Conservation (phyloP, 2,329 filamentous ascomycete genomes). For the Chaetomium strumarium region DNA sequence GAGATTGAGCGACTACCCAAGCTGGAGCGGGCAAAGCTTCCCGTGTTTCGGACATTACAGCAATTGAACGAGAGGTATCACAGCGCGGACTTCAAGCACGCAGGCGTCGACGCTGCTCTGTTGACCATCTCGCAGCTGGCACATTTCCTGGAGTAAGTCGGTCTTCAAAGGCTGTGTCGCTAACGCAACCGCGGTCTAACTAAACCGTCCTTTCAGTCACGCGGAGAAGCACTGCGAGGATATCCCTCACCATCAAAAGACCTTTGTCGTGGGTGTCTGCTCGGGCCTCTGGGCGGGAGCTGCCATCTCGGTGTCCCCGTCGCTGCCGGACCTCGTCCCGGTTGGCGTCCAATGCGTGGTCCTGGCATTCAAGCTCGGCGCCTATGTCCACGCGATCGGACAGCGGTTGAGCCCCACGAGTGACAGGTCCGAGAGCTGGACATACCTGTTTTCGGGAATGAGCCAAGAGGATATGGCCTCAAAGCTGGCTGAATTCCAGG, state of each 20-base stretch:
- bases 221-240: slow-evolving; percentile 50
- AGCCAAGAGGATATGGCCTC: slow-evolving; percentile 45
- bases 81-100: slow-evolving; percentile 49
- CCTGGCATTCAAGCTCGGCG: slow-evolving; percentile 60
- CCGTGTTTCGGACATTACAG: slow-evolving; percentile 55
- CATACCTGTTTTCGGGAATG: slow-evolving; percentile 55
- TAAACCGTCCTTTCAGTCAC: slow-evolving; percentile 32
- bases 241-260: slow-evolving; percentile 44
- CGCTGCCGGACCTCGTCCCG: slow-evolving; percentile 54
- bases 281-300: slow-evolving; percentile 65
- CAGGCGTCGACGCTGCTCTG: slow-evolving; percentile 59
- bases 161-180: background rate
- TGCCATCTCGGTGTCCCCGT: slow-evolving; percentile 58
- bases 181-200: background rate
- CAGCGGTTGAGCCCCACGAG: slow-evolving; percentile 37
- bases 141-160: slow-evolving; percentile 61
- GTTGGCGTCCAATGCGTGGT: slow-evolving; percentile 59
- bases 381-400: slow-evolving; percentile 47
- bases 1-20: slow-evolving; percentile 54
- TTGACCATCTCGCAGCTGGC: slow-evolving; percentile 60
- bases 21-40: slow-evolving; percentile 52
- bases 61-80: slow-evolving; percentile 62
- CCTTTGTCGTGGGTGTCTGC: slow-evolving; percentile 58
- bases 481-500: slow-evolving; percentile 53
- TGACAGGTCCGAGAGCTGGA: slow-evolving; percentile 56